Percentiles rank a stretch among this genome's conserved stretches.
Evolutionary conservation across 2,329 filamentous ascomycete species (phyloP).

Genomic region (Bipolaris cookei): DNA sequence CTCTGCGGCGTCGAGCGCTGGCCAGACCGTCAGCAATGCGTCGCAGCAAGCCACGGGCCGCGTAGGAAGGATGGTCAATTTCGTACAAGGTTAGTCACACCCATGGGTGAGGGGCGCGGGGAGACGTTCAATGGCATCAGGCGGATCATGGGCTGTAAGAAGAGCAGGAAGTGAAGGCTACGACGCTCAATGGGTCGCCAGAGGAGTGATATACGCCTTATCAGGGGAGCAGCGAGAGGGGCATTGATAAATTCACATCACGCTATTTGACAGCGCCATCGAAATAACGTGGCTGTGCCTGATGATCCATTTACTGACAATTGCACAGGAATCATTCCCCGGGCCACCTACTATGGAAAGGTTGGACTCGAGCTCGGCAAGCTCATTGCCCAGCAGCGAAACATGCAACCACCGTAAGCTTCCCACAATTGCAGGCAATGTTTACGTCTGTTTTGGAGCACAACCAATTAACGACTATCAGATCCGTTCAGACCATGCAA

Average conservation of each 20-base stretch:
- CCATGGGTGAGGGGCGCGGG: conserved; percentile 5
- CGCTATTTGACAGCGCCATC: background rate
- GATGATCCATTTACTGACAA: conserved; percentile 21
- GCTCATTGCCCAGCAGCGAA: conserved; percentile 84
- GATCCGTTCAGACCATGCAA: conserved; percentile 82
- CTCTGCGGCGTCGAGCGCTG: conserved; percentile 75
- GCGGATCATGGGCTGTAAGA: background rate
- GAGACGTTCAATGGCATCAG: conserved; percentile 11
- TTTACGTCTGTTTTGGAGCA: background rate
- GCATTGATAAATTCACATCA: conserved; percentile 1
- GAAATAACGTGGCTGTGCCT: background rate
- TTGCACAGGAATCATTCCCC: conserved; percentile 76
- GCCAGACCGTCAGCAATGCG: conserved; percentile 58
- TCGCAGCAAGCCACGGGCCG: conserved; percentile 60
- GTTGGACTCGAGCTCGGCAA: conserved; percentile 87
- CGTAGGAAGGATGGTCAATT: conserved; percentile 72
- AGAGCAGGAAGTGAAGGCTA: background rate
- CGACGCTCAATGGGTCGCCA: conserved; percentile 26
- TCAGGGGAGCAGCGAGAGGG: conserved; percentile 9
- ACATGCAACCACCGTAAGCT: conserved; percentile 93
- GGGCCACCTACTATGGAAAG: conserved; percentile 88
- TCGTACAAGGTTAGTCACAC: conserved; percentile 79
- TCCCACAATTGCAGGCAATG: background rate
- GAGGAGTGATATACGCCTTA: conserved; percentile 19
- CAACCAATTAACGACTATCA: conserved; percentile 52